phyloP scores from a whole-genome alignment of 202 grass and related monocot species.

The Hordeum pubiflorum region DNA sequence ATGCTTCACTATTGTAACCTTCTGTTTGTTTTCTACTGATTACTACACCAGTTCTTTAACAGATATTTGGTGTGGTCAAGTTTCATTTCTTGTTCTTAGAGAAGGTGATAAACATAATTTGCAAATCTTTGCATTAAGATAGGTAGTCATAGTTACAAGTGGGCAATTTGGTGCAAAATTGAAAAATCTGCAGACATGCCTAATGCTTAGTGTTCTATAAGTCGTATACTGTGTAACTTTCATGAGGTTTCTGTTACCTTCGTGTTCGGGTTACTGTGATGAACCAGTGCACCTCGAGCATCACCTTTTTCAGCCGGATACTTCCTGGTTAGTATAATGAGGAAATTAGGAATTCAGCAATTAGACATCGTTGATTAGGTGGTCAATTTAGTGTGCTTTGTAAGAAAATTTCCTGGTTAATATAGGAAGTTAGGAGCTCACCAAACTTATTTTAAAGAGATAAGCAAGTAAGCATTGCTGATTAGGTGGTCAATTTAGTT shows the following conservation, averaged over 20 bases:
- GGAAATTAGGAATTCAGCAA: slow-evolving; percentile 4
- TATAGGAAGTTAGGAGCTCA: not conserved
- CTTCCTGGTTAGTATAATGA: slow-evolving; percentile 2
- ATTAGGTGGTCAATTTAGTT: not conserved
- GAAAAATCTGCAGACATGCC: not conserved
- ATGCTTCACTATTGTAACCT: slow-evolving; percentile 6
- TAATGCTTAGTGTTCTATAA: not conserved
- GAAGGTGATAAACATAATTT: not conserved
- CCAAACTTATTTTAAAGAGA: not conserved
- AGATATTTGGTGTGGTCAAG: slow-evolving; percentile 4
- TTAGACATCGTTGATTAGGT: not conserved
- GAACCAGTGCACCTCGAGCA: not conserved
- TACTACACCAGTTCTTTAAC: not conserved
- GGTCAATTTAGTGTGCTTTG: not conserved
- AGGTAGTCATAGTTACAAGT: not conserved
- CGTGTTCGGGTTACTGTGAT: slow-evolving; percentile 8
- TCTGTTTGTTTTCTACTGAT: slow-evolving; percentile 4
- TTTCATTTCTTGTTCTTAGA: not conserved
- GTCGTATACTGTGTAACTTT: not conserved
- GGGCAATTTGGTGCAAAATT: not conserved
- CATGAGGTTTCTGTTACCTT: not conserved
- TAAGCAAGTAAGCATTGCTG: not conserved
- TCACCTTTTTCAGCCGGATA: not conserved
- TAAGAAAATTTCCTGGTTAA: not conserved
- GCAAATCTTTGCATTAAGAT: not conserved